Evolutionary conservation across 768 basidiomycete species (phyloP), one percentile per base, ranked within the genome.

Genomic region (Amanita pallidorosea): DNA sequence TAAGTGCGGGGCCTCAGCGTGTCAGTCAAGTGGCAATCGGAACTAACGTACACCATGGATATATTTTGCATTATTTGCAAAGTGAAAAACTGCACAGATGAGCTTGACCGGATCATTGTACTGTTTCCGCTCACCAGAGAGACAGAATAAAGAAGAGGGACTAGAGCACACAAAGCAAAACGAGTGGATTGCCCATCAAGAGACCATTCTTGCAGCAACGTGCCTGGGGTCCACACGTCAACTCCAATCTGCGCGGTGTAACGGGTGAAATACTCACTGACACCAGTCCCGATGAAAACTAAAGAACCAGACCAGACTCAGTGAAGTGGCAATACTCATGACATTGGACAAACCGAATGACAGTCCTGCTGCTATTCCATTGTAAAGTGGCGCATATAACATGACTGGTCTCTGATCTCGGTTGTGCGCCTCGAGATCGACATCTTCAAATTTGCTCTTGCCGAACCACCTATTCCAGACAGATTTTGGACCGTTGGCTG

Each of bases 111-210:
- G 65, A 54, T 53, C 67, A 41, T 33, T 31, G 36, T 56, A 11
- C 34, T 22, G 52, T 41, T n/a, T 9, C 9, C 8, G 65, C 71
- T 8, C 49, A 75, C 72, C 54, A 90, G 67, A 4, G 84, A 84
- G 29, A 92, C 76, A 57, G 85, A 89, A 60, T 81, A 88, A 2
- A 89, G 65, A 47, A 88, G 65, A 0, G 89, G 89, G 0, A 71
- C 61, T 0, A 82, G 70, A 6, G 69, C 75, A 7, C 81, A 52
- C 7, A 93, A 72, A 0, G 73, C 79, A 52, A 93, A 89, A 2
- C 88, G 74, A 0, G 64, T 65, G 54, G 72, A 78, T 0, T 67
- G 23, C 41, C 69, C 70, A 56, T 92, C 91, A n/a, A 89, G 66
- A 2, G 73, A 58, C 52, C 71, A 83, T 63, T 91, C 88, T 49